Evolutionary conservation across 2,329 filamentous ascomycete genomes (phyloP).

Genomic region (Westerdykella ornata): DNA sequence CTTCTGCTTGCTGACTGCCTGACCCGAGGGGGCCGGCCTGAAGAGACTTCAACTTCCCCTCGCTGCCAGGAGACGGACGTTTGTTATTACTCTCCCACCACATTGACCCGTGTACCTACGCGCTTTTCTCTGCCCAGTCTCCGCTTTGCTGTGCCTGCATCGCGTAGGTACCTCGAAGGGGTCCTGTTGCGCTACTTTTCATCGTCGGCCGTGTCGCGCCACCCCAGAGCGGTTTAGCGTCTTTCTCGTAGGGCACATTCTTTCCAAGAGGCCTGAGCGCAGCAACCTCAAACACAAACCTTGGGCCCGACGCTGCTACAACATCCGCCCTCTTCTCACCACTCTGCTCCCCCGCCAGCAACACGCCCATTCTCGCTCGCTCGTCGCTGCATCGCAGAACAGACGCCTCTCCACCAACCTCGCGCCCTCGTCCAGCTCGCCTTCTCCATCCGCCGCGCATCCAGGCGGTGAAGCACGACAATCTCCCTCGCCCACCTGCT

Average conservation of each 20-base stretch:
- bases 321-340: constrained; percentile 9
- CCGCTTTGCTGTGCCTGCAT: too few species aligned
- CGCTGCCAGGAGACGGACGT: too few species aligned
- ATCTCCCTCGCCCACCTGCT: constrained; percentile 30
- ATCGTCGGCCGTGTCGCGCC: too few species aligned
- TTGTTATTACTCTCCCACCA: too few species aligned
- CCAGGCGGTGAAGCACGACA: constrained; percentile 31
- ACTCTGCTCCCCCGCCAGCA: constrained; percentile 8
- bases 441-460: constrained; percentile 12
- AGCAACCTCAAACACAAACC: constrained; percentile 12
- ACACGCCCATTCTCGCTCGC: background rate
- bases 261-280: constrained; percentile 1
- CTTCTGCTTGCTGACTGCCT: too few species aligned
- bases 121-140: too few species aligned
- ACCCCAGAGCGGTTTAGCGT: too few species aligned
- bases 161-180: background rate
- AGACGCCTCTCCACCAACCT: background rate
- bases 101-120: too few species aligned
- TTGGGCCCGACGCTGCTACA: background rate
- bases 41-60: too few species aligned
- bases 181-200: background rate
- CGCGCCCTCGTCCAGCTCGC: constrained; percentile 2
- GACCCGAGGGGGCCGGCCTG: too few species aligned
- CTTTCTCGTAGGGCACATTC: constrained; percentile 9
- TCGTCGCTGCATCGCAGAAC: background rate